Conservation (phyloP, 1,139 yeast genomes). For the Candida sp. region DNA sequence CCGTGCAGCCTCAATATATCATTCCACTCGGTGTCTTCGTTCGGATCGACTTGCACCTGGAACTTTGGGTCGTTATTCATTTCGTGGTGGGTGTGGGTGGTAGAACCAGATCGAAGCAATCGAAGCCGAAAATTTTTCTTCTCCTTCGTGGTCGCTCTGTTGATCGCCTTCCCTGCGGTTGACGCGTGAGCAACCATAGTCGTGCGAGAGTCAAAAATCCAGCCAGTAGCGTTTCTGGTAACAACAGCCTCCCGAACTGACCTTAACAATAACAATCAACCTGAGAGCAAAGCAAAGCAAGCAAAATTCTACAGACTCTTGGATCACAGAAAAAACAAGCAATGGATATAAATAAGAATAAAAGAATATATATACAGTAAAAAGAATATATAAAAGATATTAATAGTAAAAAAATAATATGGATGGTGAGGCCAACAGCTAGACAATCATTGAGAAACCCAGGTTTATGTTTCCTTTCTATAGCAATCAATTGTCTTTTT, state of each 20-base stretch:
- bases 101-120: no score
- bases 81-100: no score
- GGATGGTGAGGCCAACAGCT: background rate
- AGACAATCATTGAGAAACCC: conserved; percentile 1
- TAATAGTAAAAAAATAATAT: background rate
- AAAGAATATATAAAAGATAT: background rate
- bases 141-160: background rate
- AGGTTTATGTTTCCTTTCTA: background rate
- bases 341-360: background rate
- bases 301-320: background rate
- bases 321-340: background rate
- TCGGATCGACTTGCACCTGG: conserved; percentile 91
- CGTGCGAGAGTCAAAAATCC: background rate
- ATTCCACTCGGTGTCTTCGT: conserved; percentile 99
- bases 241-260: background rate
- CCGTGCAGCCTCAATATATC: conserved; percentile 92
- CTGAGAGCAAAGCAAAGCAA: background rate
- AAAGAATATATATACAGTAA: conserved; percentile 1
- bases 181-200: background rate
- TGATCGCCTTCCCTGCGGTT: background rate
- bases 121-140: background rate
- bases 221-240: background rate
- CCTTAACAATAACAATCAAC: background rate
- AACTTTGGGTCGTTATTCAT: conserved; percentile 27
- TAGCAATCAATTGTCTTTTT: background rate